Conservation (phyloP, 2,329 filamentous ascomycete genomes). For the Xylariaceae sp. region DNA sequence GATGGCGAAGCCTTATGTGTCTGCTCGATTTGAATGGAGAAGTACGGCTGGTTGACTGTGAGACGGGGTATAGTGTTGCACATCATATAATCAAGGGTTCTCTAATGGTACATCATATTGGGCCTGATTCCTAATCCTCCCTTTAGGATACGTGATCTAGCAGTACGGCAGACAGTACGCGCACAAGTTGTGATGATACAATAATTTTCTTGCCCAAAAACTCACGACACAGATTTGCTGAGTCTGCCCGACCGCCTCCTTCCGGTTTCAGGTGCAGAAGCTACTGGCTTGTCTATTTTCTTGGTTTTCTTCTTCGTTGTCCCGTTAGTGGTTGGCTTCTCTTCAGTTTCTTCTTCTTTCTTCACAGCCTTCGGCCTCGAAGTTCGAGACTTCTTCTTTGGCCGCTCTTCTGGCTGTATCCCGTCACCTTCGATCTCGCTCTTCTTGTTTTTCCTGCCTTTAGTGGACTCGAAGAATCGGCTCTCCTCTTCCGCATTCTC, state of each 20-base stretch:
- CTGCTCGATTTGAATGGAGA: too few relatives aligned
- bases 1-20: too few relatives aligned
- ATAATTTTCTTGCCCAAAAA: background rate
- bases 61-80: too few relatives aligned
- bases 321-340: slow-evolving; percentile 11
- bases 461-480: slow-evolving; percentile 17
- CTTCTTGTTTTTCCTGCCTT: slow-evolving; percentile 7
- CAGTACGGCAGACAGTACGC: too few relatives aligned
- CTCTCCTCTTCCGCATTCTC: slow-evolving; percentile 11
- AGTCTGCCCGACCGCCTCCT: slow-evolving; percentile 25
- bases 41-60: too few relatives aligned
- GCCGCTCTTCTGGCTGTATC: slow-evolving; percentile 8
- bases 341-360: slow-evolving; percentile 22
- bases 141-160: too few relatives aligned
- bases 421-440: slow-evolving; percentile 6
- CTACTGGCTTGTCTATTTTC: background rate
- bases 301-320: slow-evolving; percentile 11
- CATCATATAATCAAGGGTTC: too few relatives aligned
- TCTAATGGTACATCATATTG: too few relatives aligned
- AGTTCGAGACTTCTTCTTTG: slow-evolving; percentile 18
- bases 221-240: slow-evolving; percentile 12
- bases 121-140: too few relatives aligned
- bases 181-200: too few relatives aligned
- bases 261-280: slow-evolving; percentile 5
- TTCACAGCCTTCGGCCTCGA: slow-evolving; percentile 12